Evolutionary conservation across 1,284 basidiomycete species (phyloP).

Genomic region (Phylloporus gajari): DNA sequence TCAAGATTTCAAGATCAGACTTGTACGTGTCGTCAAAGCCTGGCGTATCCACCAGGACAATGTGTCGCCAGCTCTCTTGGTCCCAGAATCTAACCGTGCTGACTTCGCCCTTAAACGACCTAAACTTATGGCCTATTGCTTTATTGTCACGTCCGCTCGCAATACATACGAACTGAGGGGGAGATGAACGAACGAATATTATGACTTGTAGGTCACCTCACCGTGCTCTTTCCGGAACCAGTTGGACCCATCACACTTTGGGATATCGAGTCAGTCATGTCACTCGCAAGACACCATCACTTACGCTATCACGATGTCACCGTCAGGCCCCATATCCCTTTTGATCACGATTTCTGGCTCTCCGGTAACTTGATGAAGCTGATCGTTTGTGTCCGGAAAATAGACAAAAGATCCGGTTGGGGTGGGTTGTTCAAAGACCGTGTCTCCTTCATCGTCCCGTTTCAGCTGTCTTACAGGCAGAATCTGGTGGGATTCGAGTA

Average conservation of each 20-base stretch:
- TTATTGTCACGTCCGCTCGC: conserved; percentile 21
- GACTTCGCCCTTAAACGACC: conserved; percentile 31
- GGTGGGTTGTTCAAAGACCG: background rate
- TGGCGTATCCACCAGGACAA: conserved; percentile 37
- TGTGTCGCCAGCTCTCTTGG: background rate
- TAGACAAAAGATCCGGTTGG: background rate
- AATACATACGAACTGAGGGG: conserved; percentile 37
- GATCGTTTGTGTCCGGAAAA: background rate
- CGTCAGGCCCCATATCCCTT: no score
- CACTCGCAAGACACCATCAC: no score
- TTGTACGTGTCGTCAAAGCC: conserved; percentile 30
- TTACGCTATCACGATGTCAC: no score
- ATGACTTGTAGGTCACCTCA: conserved; percentile 7
- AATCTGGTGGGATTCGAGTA: background rate
- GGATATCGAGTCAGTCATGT: no score
- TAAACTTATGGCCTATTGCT: conserved; percentile 25
- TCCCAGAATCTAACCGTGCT: conserved; percentile 18
- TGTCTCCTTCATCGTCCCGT: background rate
- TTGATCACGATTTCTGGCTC: no score
- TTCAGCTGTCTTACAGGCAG: background rate
- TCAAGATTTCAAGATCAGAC: conserved; percentile 36
- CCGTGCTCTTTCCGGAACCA: conserved; percentile 16
- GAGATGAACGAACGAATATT: conserved; percentile 3
- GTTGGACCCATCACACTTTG: no score
- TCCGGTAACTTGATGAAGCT: background rate